Conservation (phyloP, 2,329 filamentous ascomycete genomes). For the Acrocalymma vagum region DNA sequence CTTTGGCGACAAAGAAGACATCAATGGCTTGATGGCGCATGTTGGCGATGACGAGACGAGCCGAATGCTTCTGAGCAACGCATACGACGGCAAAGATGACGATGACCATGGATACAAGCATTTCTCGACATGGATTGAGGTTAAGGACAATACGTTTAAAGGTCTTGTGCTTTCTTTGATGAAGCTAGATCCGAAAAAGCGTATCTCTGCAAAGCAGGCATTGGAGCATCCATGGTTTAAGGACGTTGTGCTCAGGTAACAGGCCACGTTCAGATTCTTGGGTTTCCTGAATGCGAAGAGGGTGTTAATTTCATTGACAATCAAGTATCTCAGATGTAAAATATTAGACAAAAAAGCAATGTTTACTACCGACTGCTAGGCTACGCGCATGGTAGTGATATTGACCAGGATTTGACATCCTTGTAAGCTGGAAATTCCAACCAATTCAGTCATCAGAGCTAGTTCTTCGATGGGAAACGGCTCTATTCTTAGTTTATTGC, state of each 20-base stretch:
- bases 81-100: constrained; percentile 39
- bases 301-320: too few species aligned
- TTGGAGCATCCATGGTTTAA: constrained; percentile 38
- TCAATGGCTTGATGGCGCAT: constrained; percentile 37
- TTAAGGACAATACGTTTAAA: constrained; percentile 49
- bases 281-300: too few species aligned
- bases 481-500: too few species aligned
- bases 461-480: too few species aligned
- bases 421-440: too few species aligned
- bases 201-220: constrained; percentile 50
- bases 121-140: constrained; percentile 36
- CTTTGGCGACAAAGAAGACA: constrained; percentile 23
- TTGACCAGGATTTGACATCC: too few species aligned
- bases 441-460: too few species aligned
- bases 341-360: too few species aligned
- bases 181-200: constrained; percentile 50
- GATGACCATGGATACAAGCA: constrained; percentile 38
- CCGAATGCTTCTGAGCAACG: constrained; percentile 33
- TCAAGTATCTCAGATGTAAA: too few species aligned
- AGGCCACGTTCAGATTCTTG: too few species aligned
- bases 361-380: too few species aligned
- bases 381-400: too few species aligned
- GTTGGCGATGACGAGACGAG: constrained; percentile 39
- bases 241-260: constrained; percentile 6
- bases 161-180: constrained; percentile 51